Conservation (phyloP, 1,284 basidiomycete genomes). For the Psilocybe mexicana region DNA sequence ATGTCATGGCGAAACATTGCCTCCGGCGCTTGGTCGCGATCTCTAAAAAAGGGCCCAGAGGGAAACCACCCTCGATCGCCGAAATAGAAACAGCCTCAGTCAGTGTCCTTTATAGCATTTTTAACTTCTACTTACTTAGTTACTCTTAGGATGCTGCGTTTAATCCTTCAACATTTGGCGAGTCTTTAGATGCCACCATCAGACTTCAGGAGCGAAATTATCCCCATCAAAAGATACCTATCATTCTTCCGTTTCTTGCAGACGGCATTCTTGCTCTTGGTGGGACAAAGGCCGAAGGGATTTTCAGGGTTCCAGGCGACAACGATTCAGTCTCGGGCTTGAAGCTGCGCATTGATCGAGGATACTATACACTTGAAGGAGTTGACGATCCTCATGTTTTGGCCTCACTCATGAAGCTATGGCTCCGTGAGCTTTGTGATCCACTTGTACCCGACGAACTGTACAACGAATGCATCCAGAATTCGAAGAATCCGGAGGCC, state of each 20-base stretch:
- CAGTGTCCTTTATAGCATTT: conserved; percentile 27
- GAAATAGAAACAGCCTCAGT: conserved; percentile 90
- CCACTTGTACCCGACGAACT: conserved; percentile 85
- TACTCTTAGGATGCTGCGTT: conserved; percentile 79
- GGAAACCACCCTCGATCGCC: conserved; percentile 74
- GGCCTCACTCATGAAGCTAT: conserved; percentile 87
- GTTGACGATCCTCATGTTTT: conserved; percentile 88
- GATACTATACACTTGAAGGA: conserved; percentile 85
- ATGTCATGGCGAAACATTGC: conserved; percentile 89
- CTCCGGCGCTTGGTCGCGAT: conserved; percentile 70
- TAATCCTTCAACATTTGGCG: conserved; percentile 90
- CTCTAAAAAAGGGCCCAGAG: conserved; percentile 78
- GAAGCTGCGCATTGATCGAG: conserved; percentile 85
- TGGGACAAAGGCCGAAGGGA: conserved; percentile 82
- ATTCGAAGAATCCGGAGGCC: conserved; percentile 63
- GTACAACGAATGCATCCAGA: conserved; percentile 83
- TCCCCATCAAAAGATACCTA: conserved; percentile 81
- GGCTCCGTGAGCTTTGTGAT: conserved; percentile 87
- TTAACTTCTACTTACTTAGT: conserved; percentile 2
- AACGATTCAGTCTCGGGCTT: conserved; percentile 82
- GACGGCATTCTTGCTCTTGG: conserved; percentile 88
- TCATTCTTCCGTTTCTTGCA: conserved; percentile 89
- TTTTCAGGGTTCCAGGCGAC: conserved; percentile 90
- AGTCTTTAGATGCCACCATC: conserved; percentile 82
- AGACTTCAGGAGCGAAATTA: conserved; percentile 83